These are phyloP conservation scores for Arctium minus DNA, from an alignment of 129 eudicot species.

Conservation along the genomic window DNA sequence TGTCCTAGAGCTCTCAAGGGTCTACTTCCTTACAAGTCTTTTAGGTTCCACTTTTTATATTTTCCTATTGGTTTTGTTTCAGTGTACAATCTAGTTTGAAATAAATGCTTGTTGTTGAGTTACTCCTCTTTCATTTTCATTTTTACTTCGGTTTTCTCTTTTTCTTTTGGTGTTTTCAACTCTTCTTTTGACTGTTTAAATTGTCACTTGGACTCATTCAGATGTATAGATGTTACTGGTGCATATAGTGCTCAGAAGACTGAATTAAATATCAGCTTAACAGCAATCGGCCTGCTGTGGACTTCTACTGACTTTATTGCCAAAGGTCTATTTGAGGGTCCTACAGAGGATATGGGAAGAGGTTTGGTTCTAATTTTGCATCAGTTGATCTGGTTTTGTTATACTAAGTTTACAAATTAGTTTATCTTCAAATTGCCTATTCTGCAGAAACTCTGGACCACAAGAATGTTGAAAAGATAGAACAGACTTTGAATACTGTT, in stretches of 20 bases:
- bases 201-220: slow-evolving; percentile 27
- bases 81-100: not conserved
- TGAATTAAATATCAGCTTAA: slow-evolving; percentile 90
- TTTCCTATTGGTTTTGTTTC: not conserved
- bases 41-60: not conserved
- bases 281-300: slow-evolving; percentile 94
- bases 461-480: slow-evolving; percentile 38
- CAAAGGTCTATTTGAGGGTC: slow-evolving; percentile 48
- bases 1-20: no score
- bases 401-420: not conserved
- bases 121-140: not conserved
- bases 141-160: not conserved
- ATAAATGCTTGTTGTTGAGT: not conserved
- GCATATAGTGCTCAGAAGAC: slow-evolving; percentile 94
- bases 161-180: not conserved
- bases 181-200: not conserved
- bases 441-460: slow-evolving; percentile 36
- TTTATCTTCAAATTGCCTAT: not conserved
- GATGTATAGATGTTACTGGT: slow-evolving; percentile 97
- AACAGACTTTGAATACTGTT: slow-evolving; percentile 13
- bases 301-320: slow-evolving; percentile 91
- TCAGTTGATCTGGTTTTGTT: not conserved
- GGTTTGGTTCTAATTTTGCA: slow-evolving; percentile 36
- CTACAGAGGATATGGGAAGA: slow-evolving; percentile 42
- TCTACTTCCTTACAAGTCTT: no score